phyloP scores from a whole-genome alignment of 2,329 filamentous ascomycete genomes.

The Colletotrichum kahawae region DNA sequence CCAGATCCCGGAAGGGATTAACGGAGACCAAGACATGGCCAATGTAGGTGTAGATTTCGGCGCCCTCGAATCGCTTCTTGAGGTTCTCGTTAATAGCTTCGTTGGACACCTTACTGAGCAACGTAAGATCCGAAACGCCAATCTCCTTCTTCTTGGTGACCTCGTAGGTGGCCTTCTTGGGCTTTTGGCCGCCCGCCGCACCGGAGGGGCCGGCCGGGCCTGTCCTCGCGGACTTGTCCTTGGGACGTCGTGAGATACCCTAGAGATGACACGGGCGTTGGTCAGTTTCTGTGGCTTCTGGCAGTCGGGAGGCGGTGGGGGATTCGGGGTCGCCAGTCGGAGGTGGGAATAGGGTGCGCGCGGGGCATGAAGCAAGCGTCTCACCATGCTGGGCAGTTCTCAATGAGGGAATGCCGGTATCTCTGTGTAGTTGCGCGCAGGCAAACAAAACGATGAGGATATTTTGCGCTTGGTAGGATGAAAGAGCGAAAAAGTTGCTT shows the following conservation, averaged over 20 bases:
- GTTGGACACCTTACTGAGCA: conserved; percentile 98
- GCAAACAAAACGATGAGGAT: neutral
- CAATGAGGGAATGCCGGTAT: conserved; percentile 18
- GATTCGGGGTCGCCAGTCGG: neutral
- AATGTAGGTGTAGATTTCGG: conserved; percentile 99
- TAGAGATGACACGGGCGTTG: conserved; percentile 26
- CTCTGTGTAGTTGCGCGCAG: conserved; percentile 11
- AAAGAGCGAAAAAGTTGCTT: neutral
- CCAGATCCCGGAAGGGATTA: conserved; percentile 96
- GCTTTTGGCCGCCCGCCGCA: conserved; percentile 59
- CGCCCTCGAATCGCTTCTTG: conserved; percentile 97
- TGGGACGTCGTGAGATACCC: conserved; percentile 56
- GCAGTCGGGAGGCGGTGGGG: neutral
- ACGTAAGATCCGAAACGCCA: conserved; percentile 94
- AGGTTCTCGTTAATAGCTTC: conserved; percentile 99
- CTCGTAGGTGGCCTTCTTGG: conserved; percentile 96
- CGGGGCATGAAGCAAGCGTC: conserved; percentile 22
- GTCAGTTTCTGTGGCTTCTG: conserved; percentile 2
- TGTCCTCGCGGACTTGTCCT: conserved; percentile 49
- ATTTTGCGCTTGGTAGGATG: neutral
- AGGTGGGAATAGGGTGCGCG: neutral
- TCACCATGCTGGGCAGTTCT: conserved; percentile 27
- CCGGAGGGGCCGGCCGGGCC: conserved; percentile 45
- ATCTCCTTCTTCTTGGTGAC: conserved; percentile 99
- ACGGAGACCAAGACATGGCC: conserved; percentile 99